Percentiles rank a stretch among this genome's conserved stretches.
Evolutionary conservation across 2,329 filamentous ascomycete species (phyloP).

Genomic region (Ceratocystis ficicola): DNA sequence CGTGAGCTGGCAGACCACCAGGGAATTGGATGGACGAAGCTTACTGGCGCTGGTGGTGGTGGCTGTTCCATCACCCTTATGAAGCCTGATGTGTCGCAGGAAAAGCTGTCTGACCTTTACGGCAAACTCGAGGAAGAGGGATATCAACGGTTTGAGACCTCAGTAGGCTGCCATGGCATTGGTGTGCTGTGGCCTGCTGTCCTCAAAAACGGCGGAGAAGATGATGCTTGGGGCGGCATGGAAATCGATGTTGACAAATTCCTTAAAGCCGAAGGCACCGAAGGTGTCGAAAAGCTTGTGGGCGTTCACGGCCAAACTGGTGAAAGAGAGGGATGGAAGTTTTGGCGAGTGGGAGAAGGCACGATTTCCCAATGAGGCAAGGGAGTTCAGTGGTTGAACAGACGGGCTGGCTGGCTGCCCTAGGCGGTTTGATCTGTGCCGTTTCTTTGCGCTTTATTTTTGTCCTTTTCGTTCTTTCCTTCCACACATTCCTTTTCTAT

Average conservation of each 20-base stretch:
- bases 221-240: conserved; percentile 67
- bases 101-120: conserved; percentile 52
- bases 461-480: neutral
- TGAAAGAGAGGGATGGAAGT: conserved; percentile 72
- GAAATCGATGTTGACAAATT: conserved; percentile 84
- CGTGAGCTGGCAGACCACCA: conserved; percentile 82
- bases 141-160: conserved; percentile 78
- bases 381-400: neutral
- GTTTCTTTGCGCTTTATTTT: neutral
- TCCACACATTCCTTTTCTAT: neutral
- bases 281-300: conserved; percentile 77
- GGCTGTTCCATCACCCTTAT: conserved; percentile 91
- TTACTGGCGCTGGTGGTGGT: conserved; percentile 89
- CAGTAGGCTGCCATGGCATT: conserved; percentile 82
- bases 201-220: conserved; percentile 68
- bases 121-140: conserved; percentile 54
- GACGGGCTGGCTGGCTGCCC: neutral
- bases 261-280: conserved; percentile 67
- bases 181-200: conserved; percentile 91
- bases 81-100: conserved; percentile 48
- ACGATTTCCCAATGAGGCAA: conserved; percentile 12
- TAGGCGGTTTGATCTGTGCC: neutral
- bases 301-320: conserved; percentile 60
- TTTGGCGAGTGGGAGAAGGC: conserved; percentile 53
- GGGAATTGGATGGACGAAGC: conserved; percentile 89